Base-by-base conservation (phyloP, 805 yeast genomes). In the Gaillardinia entomophila region DNA sequence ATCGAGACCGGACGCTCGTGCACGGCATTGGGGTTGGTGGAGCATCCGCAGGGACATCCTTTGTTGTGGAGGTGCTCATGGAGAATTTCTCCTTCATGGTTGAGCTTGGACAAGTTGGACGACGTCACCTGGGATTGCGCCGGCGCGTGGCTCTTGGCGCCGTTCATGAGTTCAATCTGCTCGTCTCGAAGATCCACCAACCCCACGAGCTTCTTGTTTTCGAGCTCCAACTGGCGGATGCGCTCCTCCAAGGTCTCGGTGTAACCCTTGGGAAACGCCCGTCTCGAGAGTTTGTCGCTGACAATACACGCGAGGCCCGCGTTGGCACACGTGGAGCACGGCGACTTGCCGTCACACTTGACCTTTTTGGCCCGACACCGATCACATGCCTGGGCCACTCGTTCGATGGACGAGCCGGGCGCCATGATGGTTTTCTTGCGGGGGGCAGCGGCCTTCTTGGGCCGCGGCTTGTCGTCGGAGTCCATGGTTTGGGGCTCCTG, bases 311-410 rank as follows among this genome's bases (percentile, higher is more conserved):
- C 90, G 36, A 88, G 72, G 3, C 96, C 96, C 3, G 85, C 92
- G 5, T 78, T 71, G 10, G 77, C 79, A 64, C 97, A 88, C 38
- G 83, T 82, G 0, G 90, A 74, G 53, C 97, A 88, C 3, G 82
- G 82, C 37, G 76, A 71, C 35, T 73, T 71, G 1, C 92, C 92
- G 45, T 83, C 90, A 60, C 94, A 83, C 36, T 79, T 73, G 10
- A 82, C 78, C 55, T 84, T 84, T 49, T 83, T 84, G 30, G 84
- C 75, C 31, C 96, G 64, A 50, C 96, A 88, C 31, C 97, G 61
- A 52, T 87, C 96, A 56, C 96, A 87, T 0, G 95, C 95, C 51
- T 87, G 96, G 0, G 95, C 89, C 2, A 84, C 83, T 35, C 96
- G 60, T 36, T 77, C 80, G 1, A 73, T 66, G 17, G 72, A 66